These are phyloP conservation scores for Colletotrichum agaves DNA, from an alignment of 2,329 filamentous ascomycete species.

Conservation along the genomic window DNA sequence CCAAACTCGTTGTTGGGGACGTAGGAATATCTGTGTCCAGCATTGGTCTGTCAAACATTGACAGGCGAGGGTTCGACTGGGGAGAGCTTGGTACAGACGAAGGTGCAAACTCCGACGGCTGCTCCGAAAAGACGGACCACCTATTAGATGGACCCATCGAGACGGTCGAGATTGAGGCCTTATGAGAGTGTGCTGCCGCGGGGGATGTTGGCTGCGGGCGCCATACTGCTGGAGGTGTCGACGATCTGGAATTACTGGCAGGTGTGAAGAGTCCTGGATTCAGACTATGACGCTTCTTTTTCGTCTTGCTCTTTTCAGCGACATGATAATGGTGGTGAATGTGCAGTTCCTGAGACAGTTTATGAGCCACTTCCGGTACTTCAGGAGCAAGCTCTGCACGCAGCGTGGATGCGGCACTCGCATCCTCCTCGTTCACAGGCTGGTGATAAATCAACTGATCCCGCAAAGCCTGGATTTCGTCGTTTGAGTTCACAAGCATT, in stretches of 20 bases:
- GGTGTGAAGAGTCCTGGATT: conserved; percentile 71
- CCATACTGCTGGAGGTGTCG: conserved; percentile 54
- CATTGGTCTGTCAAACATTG: conserved; percentile 80
- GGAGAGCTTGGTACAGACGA: conserved; percentile 88
- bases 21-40: conserved; percentile 78
- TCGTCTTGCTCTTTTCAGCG: conserved; percentile 69
- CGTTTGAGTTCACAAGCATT: conserved; percentile 90
- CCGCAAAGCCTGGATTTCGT: conserved; percentile 88
- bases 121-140: conserved; percentile 72
- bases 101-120: conserved; percentile 70
- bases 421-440: conserved; percentile 63
- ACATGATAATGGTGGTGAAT: conserved; percentile 96
- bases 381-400: conserved; percentile 74
- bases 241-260: conserved; percentile 50
- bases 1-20: conserved; percentile 82
- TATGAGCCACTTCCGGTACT: conserved; percentile 43
- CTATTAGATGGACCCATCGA: conserved; percentile 60
- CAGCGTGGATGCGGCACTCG: conserved; percentile 64
- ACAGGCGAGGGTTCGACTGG: conserved; percentile 75
- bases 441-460: conserved; percentile 86
- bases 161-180: conserved; percentile 62
- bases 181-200: conserved; percentile 54
- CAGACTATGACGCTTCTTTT: conserved; percentile 77
- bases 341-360: conserved; percentile 79
- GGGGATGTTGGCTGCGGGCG: conserved; percentile 53